phyloP scores from a whole-genome alignment of 805 yeast genomes.

The Hanseniaspora mollemarum region DNA sequence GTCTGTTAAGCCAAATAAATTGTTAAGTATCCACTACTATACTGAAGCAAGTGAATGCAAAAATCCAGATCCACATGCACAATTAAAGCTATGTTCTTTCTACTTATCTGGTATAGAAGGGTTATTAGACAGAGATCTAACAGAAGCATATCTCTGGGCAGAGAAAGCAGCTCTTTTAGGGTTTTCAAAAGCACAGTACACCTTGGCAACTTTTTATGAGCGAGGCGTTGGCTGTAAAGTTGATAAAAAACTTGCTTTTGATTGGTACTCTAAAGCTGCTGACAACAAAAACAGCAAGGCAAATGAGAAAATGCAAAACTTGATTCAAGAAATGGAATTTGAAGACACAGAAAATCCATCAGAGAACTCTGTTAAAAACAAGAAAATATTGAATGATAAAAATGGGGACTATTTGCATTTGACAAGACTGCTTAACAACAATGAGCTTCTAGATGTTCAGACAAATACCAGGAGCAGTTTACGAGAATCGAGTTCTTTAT shows the following conservation, averaged over 20 bases:
- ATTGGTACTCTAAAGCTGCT: constrained; percentile 70
- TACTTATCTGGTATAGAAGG: constrained; percentile 84
- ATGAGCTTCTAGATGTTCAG: too few relatives aligned
- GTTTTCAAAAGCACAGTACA: constrained; percentile 70
- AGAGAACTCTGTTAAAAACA: neutral
- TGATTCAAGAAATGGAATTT: constrained; percentile 8
- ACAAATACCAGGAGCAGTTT: too few relatives aligned
- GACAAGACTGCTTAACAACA: neutral
- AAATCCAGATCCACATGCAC: constrained; percentile 69
- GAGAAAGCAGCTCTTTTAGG: constrained; percentile 67
- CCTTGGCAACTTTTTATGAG: constrained; percentile 73
- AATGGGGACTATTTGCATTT: neutral
- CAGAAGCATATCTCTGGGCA: constrained; percentile 93
- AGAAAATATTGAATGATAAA: neutral
- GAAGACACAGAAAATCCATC: constrained; percentile 3
- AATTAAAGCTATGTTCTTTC: constrained; percentile 95
- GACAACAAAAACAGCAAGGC: constrained; percentile 47
- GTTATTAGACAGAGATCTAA: constrained; percentile 61
- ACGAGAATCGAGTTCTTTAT: neutral
- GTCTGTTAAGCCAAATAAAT: constrained; percentile 62
- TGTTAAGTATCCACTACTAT: constrained; percentile 80
- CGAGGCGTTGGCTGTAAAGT: constrained; percentile 75
- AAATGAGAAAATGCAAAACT: constrained; percentile 26
- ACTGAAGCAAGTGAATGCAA: constrained; percentile 70
- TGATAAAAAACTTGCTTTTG: constrained; percentile 45